Percentiles rank a stretch among this genome's conserved stretches.
Conservation (phyloP, 2,329 filamentous ascomycete genomes). For the Plenodomus lindquistii region DNA sequence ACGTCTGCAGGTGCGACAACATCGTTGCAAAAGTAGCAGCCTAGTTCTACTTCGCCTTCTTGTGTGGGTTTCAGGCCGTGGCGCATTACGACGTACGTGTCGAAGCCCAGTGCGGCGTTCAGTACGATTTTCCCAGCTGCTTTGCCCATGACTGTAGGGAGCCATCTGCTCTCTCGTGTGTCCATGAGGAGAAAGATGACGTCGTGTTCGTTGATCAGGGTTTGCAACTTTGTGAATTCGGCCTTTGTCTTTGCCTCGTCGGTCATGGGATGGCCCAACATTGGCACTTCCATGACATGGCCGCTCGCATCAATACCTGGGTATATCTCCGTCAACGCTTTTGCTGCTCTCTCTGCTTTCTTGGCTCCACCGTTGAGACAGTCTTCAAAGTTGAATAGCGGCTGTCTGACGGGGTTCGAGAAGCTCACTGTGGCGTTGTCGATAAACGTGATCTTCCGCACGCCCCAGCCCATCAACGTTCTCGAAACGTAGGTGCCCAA, state of each 20-base stretch:
- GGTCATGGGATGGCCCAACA: constrained; percentile 88
- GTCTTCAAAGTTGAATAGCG: constrained; percentile 87
- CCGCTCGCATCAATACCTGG: constrained; percentile 84
- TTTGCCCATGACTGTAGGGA: constrained; percentile 96
- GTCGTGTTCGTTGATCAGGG: constrained; percentile 82
- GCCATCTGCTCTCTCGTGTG: constrained; percentile 89
- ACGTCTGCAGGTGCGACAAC: constrained; percentile 93
- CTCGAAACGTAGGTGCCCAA: constrained; percentile 92
- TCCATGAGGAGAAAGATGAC: constrained; percentile 97
- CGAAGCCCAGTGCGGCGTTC: constrained; percentile 94
- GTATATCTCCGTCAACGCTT: constrained; percentile 82
- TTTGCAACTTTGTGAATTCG: constrained; percentile 76
- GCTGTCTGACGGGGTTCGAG: constrained; percentile 94
- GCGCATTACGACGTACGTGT: constrained; percentile 96
- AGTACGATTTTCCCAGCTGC: constrained; percentile 91
- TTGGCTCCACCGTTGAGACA: constrained; percentile 81
- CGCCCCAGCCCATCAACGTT: constrained; percentile 93
- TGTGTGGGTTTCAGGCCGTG: constrained; percentile 68
- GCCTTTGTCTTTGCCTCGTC: constrained; percentile 70
- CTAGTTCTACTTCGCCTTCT: constrained; percentile 68
- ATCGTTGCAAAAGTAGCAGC: constrained; percentile 98
- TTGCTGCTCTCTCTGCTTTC: constrained; percentile 81
- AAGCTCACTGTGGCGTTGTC: constrained; percentile 93
- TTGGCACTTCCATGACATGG: constrained; percentile 83
- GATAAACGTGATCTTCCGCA: constrained; percentile 91